phyloP scores from a whole-genome alignment of 495 filamentous ascomycete species.

The Hypomontagnella monticulosa region DNA sequence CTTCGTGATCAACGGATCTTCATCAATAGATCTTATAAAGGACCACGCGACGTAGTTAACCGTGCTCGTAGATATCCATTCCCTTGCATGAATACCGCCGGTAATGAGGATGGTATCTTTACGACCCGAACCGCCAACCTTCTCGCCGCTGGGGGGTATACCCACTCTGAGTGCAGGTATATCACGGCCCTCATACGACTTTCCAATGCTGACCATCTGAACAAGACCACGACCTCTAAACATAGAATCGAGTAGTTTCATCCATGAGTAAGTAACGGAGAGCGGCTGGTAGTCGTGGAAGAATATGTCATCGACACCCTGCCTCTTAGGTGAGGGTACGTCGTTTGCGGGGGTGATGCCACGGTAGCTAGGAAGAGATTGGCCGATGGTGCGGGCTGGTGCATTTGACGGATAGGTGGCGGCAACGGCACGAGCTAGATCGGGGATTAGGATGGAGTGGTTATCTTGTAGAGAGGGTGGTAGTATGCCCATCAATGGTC shows the following conservation, averaged over 20 bases:
- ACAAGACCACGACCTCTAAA: slow-evolving; percentile 77
- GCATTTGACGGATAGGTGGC: slow-evolving; percentile 73
- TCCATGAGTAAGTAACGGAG: slow-evolving; percentile 79
- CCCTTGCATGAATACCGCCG: slow-evolving; percentile 88
- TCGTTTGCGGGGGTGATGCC: slow-evolving; percentile 33
- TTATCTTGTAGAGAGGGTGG: slow-evolving; percentile 77
- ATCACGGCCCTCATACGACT: slow-evolving; percentile 84
- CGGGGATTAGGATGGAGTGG: slow-evolving; percentile 79
- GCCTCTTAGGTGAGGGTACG: slow-evolving; percentile 31
- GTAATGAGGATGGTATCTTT: slow-evolving; percentile 82
- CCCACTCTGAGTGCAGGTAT: slow-evolving; percentile 87
- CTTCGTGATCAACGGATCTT: slow-evolving; percentile 70
- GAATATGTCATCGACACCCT: slow-evolving; percentile 71
- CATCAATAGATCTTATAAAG: slow-evolving; percentile 83
- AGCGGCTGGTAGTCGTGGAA: slow-evolving; percentile 89
- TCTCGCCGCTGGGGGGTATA: slow-evolving; percentile 57
- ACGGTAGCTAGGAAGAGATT: slow-evolving; percentile 36
- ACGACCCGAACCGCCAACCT: slow-evolving; percentile 49
- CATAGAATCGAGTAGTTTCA: slow-evolving; percentile 87
- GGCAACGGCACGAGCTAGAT: slow-evolving; percentile 79
- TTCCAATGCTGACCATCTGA: slow-evolving; percentile 76
- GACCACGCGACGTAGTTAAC: slow-evolving; percentile 92
- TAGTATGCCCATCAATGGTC: slow-evolving; percentile 82
- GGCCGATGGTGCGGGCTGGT: slow-evolving; percentile 30
- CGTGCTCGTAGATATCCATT: slow-evolving; percentile 95